Conservation (phyloP, 2,329 filamentous ascomycete species). For the Zelopaecilomyces penicillatus region DNA sequence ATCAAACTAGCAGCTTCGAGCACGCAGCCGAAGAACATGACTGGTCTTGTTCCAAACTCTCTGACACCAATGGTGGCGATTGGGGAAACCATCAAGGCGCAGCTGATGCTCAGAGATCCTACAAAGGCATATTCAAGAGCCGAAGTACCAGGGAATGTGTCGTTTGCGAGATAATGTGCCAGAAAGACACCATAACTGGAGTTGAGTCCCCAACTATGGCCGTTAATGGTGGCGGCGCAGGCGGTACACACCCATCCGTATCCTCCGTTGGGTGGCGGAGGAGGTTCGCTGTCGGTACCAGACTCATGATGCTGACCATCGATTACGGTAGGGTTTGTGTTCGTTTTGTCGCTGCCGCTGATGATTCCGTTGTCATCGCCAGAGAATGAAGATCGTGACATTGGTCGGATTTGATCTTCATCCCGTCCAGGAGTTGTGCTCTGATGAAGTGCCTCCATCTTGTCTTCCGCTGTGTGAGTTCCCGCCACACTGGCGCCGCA, state of each 20-base stretch:
- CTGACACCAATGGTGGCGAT: constrained; percentile 55
- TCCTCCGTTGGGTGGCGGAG: constrained; percentile 47
- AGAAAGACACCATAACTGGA: constrained; percentile 42
- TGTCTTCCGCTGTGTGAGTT: too few species aligned
- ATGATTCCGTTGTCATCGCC: neutral
- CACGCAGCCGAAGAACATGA: constrained; percentile 55
- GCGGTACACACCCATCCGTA: constrained; percentile 42
- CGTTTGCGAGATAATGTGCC: constrained; percentile 47
- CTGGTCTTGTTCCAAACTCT: constrained; percentile 52
- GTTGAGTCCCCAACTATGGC: constrained; percentile 69
- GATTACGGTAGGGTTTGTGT: neutral
- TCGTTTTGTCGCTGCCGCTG: neutral
- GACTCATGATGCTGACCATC: constrained; percentile 3
- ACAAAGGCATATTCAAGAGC: constrained; percentile 67
- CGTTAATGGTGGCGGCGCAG: constrained; percentile 45
- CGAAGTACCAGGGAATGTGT: constrained; percentile 54
- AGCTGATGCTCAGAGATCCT: constrained; percentile 36
- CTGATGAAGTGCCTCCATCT: too few species aligned
- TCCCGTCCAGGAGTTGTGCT: neutral
- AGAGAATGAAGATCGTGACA: neutral
- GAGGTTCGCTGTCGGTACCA: constrained; percentile 5
- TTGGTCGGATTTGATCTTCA: neutral
- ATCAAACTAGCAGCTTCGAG: constrained; percentile 59
- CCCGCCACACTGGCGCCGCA: too few species aligned
- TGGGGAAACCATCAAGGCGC: constrained; percentile 59